Evolutionary conservation across 2,329 filamentous ascomycete species (phyloP), one percentile per base, ranked within the genome.

Genomic region (Pezizomycotina sp.): DNA sequence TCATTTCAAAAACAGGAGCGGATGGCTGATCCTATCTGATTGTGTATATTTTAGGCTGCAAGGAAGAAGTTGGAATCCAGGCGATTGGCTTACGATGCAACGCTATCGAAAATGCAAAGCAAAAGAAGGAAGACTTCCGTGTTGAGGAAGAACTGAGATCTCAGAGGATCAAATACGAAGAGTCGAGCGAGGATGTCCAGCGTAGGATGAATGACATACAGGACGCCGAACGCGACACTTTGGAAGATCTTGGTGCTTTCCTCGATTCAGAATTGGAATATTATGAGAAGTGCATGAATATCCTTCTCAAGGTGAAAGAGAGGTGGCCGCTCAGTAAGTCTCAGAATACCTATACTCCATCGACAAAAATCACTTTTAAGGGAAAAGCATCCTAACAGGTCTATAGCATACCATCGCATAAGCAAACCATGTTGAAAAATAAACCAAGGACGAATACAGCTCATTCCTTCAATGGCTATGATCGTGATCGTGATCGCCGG

Each of bases 201-300:
- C 72, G 86, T 42, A 71, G 86, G 36, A 95, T 95, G 89, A 73
- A 91, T 58, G 86, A 95, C 53, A 91, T 95, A 60, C 86, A 89
- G 61, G 84, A 93, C 52, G 71, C 81, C 14, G 86, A 95, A 58
- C 66, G 65, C 27, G 86, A 95, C 46, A 82, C 75, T 52, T 70
- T 92, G 26, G 65, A 69, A 30, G 82, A 92, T 53, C 62, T 95
- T 38, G 74, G 73, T 3, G 63, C 71, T 12, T 91, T 95, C 56
- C 62, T 95, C 33, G 84, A 95, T 44, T 77, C 81, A 25, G 79
- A 95, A 60, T 66, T 95, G 39, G 76, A 78, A 46, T 93, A 89
- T 60, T 79, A 93, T 55, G 86, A 95, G 55, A 75, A 78, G 43
- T 92, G 82, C 55, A 71, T 78, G 35, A 84, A 93, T 48, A 78